A percentile compares a stretch with the other conserved stretches of the same genome.
Conservation (phyloP, 2,329 filamentous ascomycete genomes). For the Colletotrichum incanum region DNA sequence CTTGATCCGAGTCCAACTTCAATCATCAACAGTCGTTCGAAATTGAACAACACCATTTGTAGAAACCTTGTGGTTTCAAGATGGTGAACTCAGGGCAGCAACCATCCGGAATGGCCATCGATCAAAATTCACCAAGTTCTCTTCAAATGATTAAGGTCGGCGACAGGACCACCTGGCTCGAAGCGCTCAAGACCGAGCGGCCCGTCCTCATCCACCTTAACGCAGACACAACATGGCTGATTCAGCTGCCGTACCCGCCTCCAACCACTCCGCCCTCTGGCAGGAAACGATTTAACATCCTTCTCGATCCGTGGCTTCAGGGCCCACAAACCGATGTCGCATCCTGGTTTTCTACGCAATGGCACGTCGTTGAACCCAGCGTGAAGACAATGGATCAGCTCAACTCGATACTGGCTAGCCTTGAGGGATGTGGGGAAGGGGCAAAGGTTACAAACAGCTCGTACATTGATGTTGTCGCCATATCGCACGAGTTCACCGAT, state of each 20-base stretch:
- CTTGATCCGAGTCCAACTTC: not conserved
- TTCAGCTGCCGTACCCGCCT: conserved; percentile 73
- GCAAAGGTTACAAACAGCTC: conserved; percentile 46
- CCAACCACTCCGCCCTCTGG: conserved; percentile 57
- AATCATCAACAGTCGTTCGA: not conserved
- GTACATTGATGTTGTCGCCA: conserved; percentile 71
- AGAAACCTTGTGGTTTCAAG: too few species aligned
- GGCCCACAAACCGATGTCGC: conserved; percentile 76
- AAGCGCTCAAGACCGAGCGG: conserved; percentile 40
- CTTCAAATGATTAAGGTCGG: conserved; percentile 23
- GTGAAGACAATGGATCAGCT: conserved; percentile 70
- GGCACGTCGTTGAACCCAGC: conserved; percentile 69
- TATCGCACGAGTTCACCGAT: conserved; percentile 79
- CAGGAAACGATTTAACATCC: conserved; percentile 73
- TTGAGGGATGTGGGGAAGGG: conserved; percentile 56
- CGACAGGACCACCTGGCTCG: conserved; percentile 27
- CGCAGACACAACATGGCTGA: conserved; percentile 77
- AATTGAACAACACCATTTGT: not conserved
- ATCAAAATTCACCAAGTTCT: not conserved
- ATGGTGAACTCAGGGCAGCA: not conserved
- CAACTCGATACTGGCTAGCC: conserved; percentile 64
- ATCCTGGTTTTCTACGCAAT: conserved; percentile 77
- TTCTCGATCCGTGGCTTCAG: conserved; percentile 77
- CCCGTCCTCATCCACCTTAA: conserved; percentile 75
- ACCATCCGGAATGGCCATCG: not conserved